Evolutionary conservation across 1,284 basidiomycete species (phyloP).

Genomic region (Irpex rosettiformis): DNA sequence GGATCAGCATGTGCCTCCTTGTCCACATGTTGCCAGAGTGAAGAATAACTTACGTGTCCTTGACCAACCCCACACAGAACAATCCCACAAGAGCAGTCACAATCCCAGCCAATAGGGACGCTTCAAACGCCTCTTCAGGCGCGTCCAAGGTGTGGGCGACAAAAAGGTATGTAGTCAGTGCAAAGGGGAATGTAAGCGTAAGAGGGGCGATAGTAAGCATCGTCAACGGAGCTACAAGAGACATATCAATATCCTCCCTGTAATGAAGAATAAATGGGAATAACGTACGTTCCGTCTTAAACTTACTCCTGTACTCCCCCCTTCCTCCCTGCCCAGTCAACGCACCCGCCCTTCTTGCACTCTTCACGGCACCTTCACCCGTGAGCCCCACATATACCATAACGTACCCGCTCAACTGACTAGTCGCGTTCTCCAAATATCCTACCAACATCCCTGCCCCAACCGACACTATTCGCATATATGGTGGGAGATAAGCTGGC

Average conservation of each 20-base stretch:
- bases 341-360: constrained; percentile 65
- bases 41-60: constrained; percentile 58
- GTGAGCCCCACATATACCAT: constrained; percentile 86
- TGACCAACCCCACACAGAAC: constrained; percentile 80
- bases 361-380: constrained; percentile 79
- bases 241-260: constrained; percentile 1
- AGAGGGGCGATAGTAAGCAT: constrained; percentile 80
- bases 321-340: constrained; percentile 47
- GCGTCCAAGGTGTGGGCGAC: constrained; percentile 81
- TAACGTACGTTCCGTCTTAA: constrained; percentile 54
- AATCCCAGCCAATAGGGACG: constrained; percentile 73
- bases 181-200: constrained; percentile 77
- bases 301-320: constrained; percentile 41
- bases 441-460: constrained; percentile 43
- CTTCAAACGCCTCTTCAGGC: constrained; percentile 74
- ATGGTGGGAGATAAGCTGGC: constrained; percentile 52
- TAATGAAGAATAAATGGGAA: background rate
- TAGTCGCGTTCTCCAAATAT: constrained; percentile 60
- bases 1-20: background rate
- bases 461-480: constrained; percentile 38
- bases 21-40: background rate
- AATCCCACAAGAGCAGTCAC: constrained; percentile 80
- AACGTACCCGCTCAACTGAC: constrained; percentile 79
- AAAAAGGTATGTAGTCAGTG: constrained; percentile 82
- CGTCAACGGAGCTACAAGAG: constrained; percentile 55